These are phyloP conservation scores for Zymoseptoria pseudotritici DNA, from an alignment of 2,329 filamentous ascomycete genomes.

Conservation along the genomic window DNA sequence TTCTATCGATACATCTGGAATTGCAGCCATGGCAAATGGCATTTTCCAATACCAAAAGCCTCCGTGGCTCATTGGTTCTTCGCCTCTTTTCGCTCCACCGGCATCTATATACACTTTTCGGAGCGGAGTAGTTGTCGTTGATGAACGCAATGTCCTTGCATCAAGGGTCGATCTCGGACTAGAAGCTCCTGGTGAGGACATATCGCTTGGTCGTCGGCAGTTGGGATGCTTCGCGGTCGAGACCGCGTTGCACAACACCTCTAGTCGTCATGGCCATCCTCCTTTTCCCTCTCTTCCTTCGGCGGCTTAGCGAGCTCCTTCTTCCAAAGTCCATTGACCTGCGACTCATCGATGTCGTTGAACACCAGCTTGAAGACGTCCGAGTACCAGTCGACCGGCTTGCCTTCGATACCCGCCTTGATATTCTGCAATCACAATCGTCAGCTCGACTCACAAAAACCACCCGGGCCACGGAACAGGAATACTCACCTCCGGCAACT, in stretches of 20 bases:
- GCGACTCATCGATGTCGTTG: constrained; percentile 64
- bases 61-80: neutral
- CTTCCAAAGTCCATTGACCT: constrained; percentile 67
- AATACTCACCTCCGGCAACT: constrained; percentile 79
- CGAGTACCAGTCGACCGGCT: constrained; percentile 84
- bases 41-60: neutral
- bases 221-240: neutral
- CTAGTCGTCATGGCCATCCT: constrained; percentile 17
- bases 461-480: neutral
- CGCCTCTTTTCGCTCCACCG: neutral
- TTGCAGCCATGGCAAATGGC: too few species aligned
- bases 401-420: constrained; percentile 89
- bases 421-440: constrained; percentile 63
- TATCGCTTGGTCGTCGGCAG: too few species aligned
- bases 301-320: constrained; percentile 52
- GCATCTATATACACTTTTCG: neutral
- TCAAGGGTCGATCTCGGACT: too few species aligned
- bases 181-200: too few species aligned
- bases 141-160: neutral
- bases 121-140: neutral
- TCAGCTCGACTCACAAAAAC: constrained; percentile 2
- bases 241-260: neutral
- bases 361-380: constrained; percentile 93
- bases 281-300: constrained; percentile 39
- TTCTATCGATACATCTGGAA: neutral